Base-by-base conservation (phyloP, 2,329 filamentous ascomycete genomes). In the Oidium heveae region DNA sequence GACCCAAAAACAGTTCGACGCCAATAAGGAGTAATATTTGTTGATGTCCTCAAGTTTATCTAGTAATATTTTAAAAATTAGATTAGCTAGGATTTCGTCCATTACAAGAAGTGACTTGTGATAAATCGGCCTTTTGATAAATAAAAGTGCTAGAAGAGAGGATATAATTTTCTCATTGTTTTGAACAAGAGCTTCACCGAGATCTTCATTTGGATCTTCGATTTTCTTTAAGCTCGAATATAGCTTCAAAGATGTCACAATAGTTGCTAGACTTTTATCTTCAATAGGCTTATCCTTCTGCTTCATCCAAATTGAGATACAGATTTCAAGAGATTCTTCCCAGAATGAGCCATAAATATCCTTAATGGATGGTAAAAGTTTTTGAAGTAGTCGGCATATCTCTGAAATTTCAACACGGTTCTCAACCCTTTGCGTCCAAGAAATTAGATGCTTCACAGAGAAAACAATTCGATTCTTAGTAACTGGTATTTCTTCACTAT, bases 261-360 rank as follows among this genome's bases (percentile, higher is more conserved):
- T 69, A 28, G 81, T 74, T 0, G 84, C 76, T 0, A 86, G 62
- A 5, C 71, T 70, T 13, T 70, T 65, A 16, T 77, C 71, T 0
- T 70, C 58, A 1, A 66, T 57, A 7, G 71, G 69, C 1, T 3
- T 32, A 15, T 66, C 56, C 36, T 55, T 65, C 12, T 65, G 64
- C 0, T 69, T 71, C 3, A 70, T 69, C 79, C 81, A 84, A 0
- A 79, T 67, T 8, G 68, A 66, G 12, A 74, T 68, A 57, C 81
- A 75, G 52, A 78, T 75, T 36, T 75, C 70, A 18, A 86, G 67
- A 0, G 74, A 67, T 51, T 75, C 75, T 53, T 80, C 75, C 91
- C 91, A 98, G 63, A 94, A 85, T 0, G 84, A 77, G 0, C 89
- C 91, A 61, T 94, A 95, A 0, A 94, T 79, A 50, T 87, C 82